Evolutionary conservation across 2,329 filamentous ascomycete species (phyloP), one percentile per base, ranked within the genome.

Genomic region (Dothiorella sarmentorum): DNA sequence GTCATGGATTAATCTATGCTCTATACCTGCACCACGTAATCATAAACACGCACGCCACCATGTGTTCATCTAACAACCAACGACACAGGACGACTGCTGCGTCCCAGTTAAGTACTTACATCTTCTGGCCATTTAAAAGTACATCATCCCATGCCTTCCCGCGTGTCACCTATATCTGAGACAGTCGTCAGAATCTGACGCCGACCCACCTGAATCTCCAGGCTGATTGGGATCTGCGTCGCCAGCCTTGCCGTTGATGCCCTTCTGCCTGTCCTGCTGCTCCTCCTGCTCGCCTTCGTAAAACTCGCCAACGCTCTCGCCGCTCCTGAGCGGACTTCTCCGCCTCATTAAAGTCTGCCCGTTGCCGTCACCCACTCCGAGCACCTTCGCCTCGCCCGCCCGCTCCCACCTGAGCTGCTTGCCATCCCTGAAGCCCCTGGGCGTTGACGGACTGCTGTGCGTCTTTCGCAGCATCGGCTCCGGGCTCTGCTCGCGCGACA

Each of bases 361-460:
- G 24, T 33, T 60, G 37, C 35, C 61, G 24, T 33, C 47, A 33
- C 62, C 63, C 24, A 60, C 56, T 17, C 43, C 56, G 33, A 58
- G 33, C n/a, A 43, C 49, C 20, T 64, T 53, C 58, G 6, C 63
- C 64, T n/a, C 63, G 62, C 43, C 66, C 65, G 33, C 68, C 68
- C 0, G 68, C 70, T 37, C 68, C 70, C 15, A 72, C 61, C 43
- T 69, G 52, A 42, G 68, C 69, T 20, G 72, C 6, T 72, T 69
- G 57, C 71, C 68, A 59, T 76, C 73, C 26, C 75, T 66, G 13
- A 70, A 73, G 0, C 76, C 76, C 22, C 71, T 72, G 0, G 76
- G 76, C 10, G 76, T 77, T 2, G 74, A 72, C 24, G 76, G 75
- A 0, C 75, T 73, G 27, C 75, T 77, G 61, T 76, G 75, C 7